A percentile compares a stretch with the other conserved stretches of the same genome.
These are phyloP conservation scores for Botrytis sinoallii DNA, from an alignment of 2,329 filamentous ascomycete genomes.

Conservation along the genomic window DNA sequence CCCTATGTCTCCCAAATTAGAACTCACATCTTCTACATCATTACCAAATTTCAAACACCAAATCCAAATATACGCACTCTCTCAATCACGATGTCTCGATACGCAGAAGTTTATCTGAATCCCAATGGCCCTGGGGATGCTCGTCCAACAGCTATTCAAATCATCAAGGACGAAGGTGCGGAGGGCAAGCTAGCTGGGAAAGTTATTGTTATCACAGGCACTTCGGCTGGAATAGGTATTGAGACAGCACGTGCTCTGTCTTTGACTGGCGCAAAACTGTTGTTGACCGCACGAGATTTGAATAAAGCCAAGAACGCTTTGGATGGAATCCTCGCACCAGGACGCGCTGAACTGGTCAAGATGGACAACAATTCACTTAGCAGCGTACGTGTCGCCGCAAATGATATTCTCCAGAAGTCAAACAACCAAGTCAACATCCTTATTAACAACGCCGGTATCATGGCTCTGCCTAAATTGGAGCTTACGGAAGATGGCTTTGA, in stretches of 20 bases:
- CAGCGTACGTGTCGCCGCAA: slow-evolving; percentile 21
- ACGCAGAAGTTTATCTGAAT: slow-evolving; percentile 13
- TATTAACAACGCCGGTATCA: slow-evolving; percentile 30
- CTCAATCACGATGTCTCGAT: not conserved
- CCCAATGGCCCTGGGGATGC: slow-evolving; percentile 34
- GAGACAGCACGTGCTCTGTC: slow-evolving; percentile 41
- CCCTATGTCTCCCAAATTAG: not conserved
- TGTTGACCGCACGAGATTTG: slow-evolving; percentile 25
- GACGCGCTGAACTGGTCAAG: not conserved
- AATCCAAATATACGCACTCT: not conserved
- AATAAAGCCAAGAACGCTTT: not conserved
- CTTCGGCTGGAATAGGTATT: slow-evolving; percentile 41
- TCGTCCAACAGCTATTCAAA: slow-evolving; percentile 38
- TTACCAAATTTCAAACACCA: not conserved
- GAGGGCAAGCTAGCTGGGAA: slow-evolving; percentile 26
- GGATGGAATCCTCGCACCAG: not conserved
- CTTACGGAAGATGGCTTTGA: slow-evolving; percentile 48
- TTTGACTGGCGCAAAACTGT: slow-evolving; percentile 41
- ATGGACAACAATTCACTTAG: not conserved
- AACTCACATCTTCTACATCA: not conserved
- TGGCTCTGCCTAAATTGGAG: slow-evolving; percentile 14
- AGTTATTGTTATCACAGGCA: slow-evolving; percentile 42
- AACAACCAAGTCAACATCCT: slow-evolving; percentile 35
- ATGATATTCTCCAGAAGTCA: slow-evolving; percentile 29
- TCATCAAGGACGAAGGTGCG: slow-evolving; percentile 37